Evolutionary conservation across 2,329 filamentous ascomycete species (phyloP).

Genomic region (Epichloe typhina): DNA sequence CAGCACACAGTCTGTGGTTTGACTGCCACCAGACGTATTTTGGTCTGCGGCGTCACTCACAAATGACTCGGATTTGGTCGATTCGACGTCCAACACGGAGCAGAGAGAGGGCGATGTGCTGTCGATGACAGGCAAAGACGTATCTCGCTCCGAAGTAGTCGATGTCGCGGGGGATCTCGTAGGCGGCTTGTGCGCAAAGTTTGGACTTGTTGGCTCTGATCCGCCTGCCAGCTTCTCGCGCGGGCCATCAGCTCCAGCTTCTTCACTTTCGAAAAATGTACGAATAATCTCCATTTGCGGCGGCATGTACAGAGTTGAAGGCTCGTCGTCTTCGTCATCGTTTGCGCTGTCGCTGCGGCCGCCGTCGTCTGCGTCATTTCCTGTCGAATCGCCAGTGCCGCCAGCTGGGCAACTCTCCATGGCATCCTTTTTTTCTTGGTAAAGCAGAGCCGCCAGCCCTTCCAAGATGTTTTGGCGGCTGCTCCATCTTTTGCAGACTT

Average conservation of each 20-base stretch:
- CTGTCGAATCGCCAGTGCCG: neutral
- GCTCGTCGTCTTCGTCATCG: neutral
- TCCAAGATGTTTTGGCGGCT: neutral
- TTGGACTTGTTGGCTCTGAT: neutral
- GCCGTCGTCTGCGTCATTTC: neutral
- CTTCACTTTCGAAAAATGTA: neutral
- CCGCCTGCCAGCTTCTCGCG: neutral
- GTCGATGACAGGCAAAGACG: neutral
- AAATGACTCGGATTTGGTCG: neutral
- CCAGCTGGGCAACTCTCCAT: neutral
- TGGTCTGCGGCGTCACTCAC: neutral
- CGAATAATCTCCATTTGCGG: neutral
- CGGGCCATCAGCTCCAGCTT: neutral
- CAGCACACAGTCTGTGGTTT: neutral
- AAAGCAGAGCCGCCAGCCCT: neutral
- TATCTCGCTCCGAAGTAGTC: neutral
- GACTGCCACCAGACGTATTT: neutral
- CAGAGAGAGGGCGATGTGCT: neutral
- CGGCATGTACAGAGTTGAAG: neutral
- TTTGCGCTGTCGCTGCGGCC: neutral
- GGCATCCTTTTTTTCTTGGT: neutral
- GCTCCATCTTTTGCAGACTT: neutral
- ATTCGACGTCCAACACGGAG: neutral
- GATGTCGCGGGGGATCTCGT: neutral
- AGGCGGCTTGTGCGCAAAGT: neutral